phyloP scores from a whole-genome alignment of 106 monocot species.

The Apostasia shenzhenica region DNA sequence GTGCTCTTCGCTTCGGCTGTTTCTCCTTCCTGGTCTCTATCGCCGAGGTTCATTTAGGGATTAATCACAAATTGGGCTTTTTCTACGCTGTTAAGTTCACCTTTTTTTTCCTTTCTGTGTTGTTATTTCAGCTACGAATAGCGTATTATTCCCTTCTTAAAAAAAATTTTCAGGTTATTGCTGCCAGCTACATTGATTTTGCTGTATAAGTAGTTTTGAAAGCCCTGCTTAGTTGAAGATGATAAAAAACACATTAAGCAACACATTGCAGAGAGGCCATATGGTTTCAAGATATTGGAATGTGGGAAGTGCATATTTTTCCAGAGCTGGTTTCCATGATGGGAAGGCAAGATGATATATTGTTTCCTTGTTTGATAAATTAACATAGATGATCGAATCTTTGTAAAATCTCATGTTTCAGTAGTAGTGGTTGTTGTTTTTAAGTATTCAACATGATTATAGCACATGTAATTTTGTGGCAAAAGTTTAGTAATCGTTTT shows the following conservation, averaged over 20 bases:
- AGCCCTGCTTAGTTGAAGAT: background rate
- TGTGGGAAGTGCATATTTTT: background rate
- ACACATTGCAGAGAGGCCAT: background rate
- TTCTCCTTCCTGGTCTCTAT: too few relatives aligned
- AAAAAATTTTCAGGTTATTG: background rate
- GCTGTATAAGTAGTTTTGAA: background rate
- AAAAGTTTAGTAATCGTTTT: background rate
- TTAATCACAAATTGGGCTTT: too few relatives aligned
- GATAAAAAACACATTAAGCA: background rate
- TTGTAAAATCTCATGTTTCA: background rate
- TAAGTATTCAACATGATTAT: background rate
- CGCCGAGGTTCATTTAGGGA: too few relatives aligned
- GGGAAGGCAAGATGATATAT: background rate
- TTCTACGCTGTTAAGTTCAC: too few relatives aligned
- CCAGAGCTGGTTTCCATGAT: conserved; percentile 2
- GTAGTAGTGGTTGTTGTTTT: background rate
- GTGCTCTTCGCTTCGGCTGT: too few relatives aligned
- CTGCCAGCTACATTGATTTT: background rate
- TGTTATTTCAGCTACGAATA: too few relatives aligned
- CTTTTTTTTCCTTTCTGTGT: too few relatives aligned
- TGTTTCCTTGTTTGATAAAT: background rate
- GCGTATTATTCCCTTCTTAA: too few relatives aligned
- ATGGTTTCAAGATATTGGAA: background rate
- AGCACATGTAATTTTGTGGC: background rate
- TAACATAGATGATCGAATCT: background rate